Base-by-base conservation (phyloP, 139 green algal species). In the Coelastrella sp. region DNA sequence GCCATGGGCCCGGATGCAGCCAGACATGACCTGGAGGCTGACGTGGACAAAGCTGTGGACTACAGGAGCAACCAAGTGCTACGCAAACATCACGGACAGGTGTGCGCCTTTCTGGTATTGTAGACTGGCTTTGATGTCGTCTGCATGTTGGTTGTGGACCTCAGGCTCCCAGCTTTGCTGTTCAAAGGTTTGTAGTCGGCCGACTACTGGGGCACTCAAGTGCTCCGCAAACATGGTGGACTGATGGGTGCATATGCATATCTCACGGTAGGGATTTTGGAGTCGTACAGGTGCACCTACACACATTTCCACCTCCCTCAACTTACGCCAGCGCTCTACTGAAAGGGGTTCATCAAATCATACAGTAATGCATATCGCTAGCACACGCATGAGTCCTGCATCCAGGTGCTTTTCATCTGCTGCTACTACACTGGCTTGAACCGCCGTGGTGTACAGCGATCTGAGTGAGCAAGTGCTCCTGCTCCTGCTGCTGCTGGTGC, bases 21-120 rank as follows among this genome's bases (percentile, higher is more conserved):
- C 8, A 22, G 83, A 5, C 11, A 4, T 6, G 47, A 4, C 22
- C 83, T 88, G 83, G 23, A 73, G 66, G 83, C 54, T 56, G 68
- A 87, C 32, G 58, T 77, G 14, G 81, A 87, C 64, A 17, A 20
- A 5, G 19, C 71, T 17, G 84, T 89, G 47, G 71, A 60, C 10
- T 80, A 83, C 84, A 82, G 56, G 54, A 73, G 20, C 76, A 65
- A 89, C 84, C 84, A 89, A 54, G 84, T 89, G 20, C 84, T 89
- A n/a, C n/a, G 61, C 11, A 71, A 60, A 16, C 59, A 90, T 59
- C 83, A 84, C 56, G 85, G 85, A 2, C 32, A 90, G 85, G 85
- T 90, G 68, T 76, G 68, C 4, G 16, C 3, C 68, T 71, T 71
- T 0, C 10, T 2, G 68, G 5, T 56, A 83, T 17, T 68, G 84